These are phyloP conservation scores for Rhizomucor miehei DNA, from an alignment of 371 early-diverging fungal genomes.

Conservation along the genomic window DNA sequence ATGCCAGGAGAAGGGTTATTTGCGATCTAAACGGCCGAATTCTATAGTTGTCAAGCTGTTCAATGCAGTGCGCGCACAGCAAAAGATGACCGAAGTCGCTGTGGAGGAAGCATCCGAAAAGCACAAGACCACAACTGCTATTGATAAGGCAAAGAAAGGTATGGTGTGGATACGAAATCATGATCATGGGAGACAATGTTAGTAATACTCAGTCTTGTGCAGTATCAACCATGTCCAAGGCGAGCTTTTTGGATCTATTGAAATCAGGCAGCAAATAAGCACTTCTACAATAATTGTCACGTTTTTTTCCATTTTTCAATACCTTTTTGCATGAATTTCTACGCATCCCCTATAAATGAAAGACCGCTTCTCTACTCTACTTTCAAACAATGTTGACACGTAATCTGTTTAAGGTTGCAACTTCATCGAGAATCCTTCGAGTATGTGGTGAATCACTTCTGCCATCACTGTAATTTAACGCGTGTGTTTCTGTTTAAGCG, in stretches of 20 bases:
- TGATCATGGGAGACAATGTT: neutral
- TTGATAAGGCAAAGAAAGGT: slow-evolving; percentile 55
- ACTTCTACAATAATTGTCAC: neutral
- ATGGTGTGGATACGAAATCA: slow-evolving; percentile 9
- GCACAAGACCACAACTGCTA: slow-evolving; percentile 42
- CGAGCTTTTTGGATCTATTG: slow-evolving; percentile 61
- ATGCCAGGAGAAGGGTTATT: neutral
- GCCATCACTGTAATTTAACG: neutral
- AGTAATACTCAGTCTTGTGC: neutral
- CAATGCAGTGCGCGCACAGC: slow-evolving; percentile 80
- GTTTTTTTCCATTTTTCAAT: neutral
- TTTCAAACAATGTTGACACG: too few species aligned
- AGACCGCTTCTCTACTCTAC: too few species aligned
- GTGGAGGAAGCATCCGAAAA: slow-evolving; percentile 38
- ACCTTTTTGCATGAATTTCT: too few species aligned
- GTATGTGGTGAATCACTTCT: too few species aligned
- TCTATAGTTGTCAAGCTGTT: slow-evolving; percentile 74
- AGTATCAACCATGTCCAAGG: slow-evolving; percentile 63
- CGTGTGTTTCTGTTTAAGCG: neutral
- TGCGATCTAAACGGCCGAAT: neutral
- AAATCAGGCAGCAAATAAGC: slow-evolving; percentile 38
- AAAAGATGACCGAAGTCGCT: slow-evolving; percentile 64
- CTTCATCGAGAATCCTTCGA: too few species aligned
- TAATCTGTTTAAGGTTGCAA: too few species aligned
- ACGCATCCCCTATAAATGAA: too few species aligned